Percentiles rank a stretch among this genome's conserved stretches.
These are phyloP conservation scores for Marasmius tenuissimus DNA, from an alignment of 1,284 basidiomycete species.

Conservation along the genomic window DNA sequence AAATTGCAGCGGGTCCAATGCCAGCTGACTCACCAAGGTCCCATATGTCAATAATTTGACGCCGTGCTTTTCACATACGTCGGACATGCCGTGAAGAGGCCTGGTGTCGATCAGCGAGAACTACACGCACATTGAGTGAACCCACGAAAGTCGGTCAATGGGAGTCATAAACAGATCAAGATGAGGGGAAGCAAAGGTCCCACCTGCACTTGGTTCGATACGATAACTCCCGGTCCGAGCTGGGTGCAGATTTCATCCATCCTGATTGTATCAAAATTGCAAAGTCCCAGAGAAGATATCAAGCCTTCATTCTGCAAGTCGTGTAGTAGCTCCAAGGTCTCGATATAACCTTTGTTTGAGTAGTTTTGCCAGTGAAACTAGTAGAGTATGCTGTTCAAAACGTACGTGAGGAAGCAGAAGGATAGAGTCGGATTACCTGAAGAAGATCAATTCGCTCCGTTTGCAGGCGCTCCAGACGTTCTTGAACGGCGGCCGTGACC, in stretches of 20 bases:
- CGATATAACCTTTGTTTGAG: conserved; percentile 65
- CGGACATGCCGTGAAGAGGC: conserved; percentile 73
- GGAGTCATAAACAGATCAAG: background rate
- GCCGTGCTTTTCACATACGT: conserved; percentile 70
- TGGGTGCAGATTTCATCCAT: conserved; percentile 79
- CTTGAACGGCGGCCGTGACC: conserved; percentile 66
- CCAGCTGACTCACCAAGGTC: conserved; percentile 55
- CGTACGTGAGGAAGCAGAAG: conserved; percentile 4
- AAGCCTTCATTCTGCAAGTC: conserved; percentile 60
- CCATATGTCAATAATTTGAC: conserved; percentile 81
- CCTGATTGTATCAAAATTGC: conserved; percentile 75
- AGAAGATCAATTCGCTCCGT: conserved; percentile 63
- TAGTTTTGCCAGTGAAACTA: conserved; percentile 86
- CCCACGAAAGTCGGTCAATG: background rate
- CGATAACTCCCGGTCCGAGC: conserved; percentile 63
- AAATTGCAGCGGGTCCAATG: conserved; percentile 3
- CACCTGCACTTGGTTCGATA: conserved; percentile 84
- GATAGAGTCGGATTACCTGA: conserved; percentile 42
- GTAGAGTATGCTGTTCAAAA: background rate
- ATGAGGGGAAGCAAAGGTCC: conserved; percentile 11
- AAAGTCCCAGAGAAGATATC: conserved; percentile 69
- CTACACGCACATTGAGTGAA: conserved; percentile 34
- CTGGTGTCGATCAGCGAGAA: conserved; percentile 80
- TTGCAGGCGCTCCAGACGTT: conserved; percentile 57
- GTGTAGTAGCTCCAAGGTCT: conserved; percentile 57